Evolutionary conservation across 176 grass and related monocot species (phyloP).

Genomic region (Dactylis glomerata): DNA sequence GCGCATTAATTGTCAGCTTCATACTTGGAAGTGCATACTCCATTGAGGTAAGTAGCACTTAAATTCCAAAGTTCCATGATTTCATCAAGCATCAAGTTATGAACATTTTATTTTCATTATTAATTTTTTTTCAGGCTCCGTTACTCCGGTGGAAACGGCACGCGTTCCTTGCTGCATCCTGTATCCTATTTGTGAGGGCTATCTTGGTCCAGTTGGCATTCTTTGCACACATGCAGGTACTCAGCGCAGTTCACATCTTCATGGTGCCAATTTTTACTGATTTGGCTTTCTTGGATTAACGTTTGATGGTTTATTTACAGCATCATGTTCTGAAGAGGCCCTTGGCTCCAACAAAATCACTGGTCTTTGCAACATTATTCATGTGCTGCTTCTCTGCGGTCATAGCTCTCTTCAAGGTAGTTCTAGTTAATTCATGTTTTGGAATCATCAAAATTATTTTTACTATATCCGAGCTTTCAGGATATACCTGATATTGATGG

Average conservation of each 20-base stretch:
- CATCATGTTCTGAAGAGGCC: slow-evolving; percentile 77
- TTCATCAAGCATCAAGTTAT: background rate
- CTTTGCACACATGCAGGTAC: slow-evolving; percentile 91
- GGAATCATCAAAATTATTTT: background rate
- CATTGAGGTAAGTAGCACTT: slow-evolving; percentile 52
- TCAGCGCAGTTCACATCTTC: background rate
- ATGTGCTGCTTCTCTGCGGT: slow-evolving; percentile 91
- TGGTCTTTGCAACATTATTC: slow-evolving; percentile 71
- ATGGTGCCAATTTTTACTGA: background rate
- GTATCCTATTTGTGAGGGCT: slow-evolving; percentile 78
- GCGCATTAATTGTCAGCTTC: slow-evolving; percentile 66
- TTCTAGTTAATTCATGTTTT: background rate
- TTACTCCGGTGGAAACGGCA: slow-evolving; percentile 74
- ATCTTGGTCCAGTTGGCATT: slow-evolving; percentile 76
- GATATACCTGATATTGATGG: slow-evolving; percentile 89
- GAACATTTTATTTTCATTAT: background rate
- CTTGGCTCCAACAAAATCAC: slow-evolving; percentile 46
- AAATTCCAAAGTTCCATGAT: slow-evolving; percentile 5
- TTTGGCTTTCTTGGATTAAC: background rate
- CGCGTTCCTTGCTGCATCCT: slow-evolving; percentile 68
- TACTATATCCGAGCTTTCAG: slow-evolving; percentile 30
- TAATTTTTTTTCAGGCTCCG: slow-evolving; percentile 44
- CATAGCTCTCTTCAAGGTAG: slow-evolving; percentile 91
- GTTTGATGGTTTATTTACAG: slow-evolving; percentile 42
- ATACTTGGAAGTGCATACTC: slow-evolving; percentile 93